Evolutionary conservation across 1,284 basidiomycete genomes (phyloP), one percentile per base, ranked within the genome.

Genomic region (Cutaneotrichosporon mucoides): DNA sequence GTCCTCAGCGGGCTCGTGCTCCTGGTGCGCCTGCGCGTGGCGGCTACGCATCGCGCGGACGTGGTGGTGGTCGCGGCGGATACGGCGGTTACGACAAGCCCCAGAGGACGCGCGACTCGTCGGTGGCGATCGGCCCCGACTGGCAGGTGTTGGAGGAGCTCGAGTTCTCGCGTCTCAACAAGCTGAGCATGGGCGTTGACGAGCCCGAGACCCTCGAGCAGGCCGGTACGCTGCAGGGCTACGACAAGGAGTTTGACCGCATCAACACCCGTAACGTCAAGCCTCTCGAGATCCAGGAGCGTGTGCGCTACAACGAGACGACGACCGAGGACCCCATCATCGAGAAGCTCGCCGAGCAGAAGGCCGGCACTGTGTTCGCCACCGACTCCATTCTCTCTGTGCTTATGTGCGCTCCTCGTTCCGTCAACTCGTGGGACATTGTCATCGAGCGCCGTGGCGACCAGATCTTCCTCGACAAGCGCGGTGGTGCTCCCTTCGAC

Each of bases 371-470:
- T 44, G 86, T 99, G 60, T 99, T 93, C 76, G 89, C 92, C 24
- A 99, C 95, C 42, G 96, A 99, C 81, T 87, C 89, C 64, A 97
- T 99, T 73, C 85, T 99, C 52, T 89, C 90, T 62, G 88, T 97
- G 15, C 86, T 99, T 65, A 99, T 99, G 96, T 92, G 89, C 69
- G 88, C 95, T 7, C 87, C 92, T 6, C 84, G 96, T 66, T 94
- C 93, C 12, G 90, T 97, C 61, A 95, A 98, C 80, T 95, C 96
- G 33, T 99, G 96, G 96, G 96, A 99, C 76, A 92, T 99, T 64
- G 89, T 99, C 65, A 88, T 99, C 68, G 84, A 92, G 53, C 88
- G 92, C 55, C 91, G 96, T 73, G 93, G 92, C 44, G 88, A 93
- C 80, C 91, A 89, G 76, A 80, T 99, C 33, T 99, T 92, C 83